Evolutionary conservation across 2,329 filamentous ascomycete genomes (phyloP).

Genomic region (Emydomyces testavorans): DNA sequence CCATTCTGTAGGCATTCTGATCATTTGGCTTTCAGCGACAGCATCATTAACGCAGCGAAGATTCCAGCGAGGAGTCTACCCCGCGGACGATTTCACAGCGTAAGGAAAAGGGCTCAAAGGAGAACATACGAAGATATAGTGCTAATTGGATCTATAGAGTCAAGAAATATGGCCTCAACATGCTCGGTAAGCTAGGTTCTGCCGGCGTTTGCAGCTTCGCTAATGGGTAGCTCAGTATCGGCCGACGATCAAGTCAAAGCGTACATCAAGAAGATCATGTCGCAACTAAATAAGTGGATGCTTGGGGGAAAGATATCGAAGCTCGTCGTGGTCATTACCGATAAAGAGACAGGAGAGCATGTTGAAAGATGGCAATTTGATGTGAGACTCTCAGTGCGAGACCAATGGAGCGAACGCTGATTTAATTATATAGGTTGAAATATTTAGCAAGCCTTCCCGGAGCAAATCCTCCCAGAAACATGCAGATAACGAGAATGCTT

Average conservation of each 20-base stretch:
- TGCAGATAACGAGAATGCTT: constrained; percentile 44
- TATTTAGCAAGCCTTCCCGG: constrained; percentile 43
- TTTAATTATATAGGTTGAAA: constrained; percentile 39
- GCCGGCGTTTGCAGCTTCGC: not conserved
- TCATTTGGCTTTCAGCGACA: not conserved
- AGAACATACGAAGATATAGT: not conserved
- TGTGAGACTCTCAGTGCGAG: constrained; percentile 39
- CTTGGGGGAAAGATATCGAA: constrained; percentile 92
- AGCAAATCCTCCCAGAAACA: constrained; percentile 40
- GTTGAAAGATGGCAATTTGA: constrained; percentile 98
- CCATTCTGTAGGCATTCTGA: constrained; percentile 60
- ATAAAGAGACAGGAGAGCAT: constrained; percentile 92
- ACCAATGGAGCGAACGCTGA: not conserved
- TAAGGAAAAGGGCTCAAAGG: constrained; percentile 41
- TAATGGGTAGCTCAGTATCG: constrained; percentile 49
- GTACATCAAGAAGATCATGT: constrained; percentile 99
- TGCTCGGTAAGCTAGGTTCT: constrained; percentile 56
- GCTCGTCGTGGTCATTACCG: constrained; percentile 89
- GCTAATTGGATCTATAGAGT: constrained; percentile 41
- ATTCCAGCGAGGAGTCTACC: constrained; percentile 74
- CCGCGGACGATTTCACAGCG: constrained; percentile 92
- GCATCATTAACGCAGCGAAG: constrained; percentile 34
- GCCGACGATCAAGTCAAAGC: constrained; percentile 96
- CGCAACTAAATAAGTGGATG: constrained; percentile 97
- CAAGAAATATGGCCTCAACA: constrained; percentile 98